phyloP scores from a whole-genome alignment of 2,329 filamentous ascomycete genomes.

The Ophiostoma triangulosporum region DNA sequence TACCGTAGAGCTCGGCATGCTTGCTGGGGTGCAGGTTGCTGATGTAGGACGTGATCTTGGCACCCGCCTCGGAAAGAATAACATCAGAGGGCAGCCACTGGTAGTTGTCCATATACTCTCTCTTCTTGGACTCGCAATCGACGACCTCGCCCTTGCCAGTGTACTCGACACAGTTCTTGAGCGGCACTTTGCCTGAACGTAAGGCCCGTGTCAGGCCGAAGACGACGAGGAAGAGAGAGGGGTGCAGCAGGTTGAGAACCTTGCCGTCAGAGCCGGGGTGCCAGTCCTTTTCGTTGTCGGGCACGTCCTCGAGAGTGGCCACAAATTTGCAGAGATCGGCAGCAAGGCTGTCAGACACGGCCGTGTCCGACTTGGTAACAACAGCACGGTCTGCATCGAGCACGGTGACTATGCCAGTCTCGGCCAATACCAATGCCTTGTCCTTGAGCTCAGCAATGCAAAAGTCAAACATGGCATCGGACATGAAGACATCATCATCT shows the following conservation, averaged over 20 bases:
- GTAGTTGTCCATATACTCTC: constrained; percentile 9
- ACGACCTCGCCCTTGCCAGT: constrained; percentile 15
- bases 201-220: constrained; percentile 23
- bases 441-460: constrained; percentile 33
- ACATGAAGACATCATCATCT: constrained; percentile 9
- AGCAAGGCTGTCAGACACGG: constrained; percentile 22
- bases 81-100: constrained; percentile 27
- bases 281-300: constrained; percentile 30
- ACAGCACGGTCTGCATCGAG: constrained; percentile 29
- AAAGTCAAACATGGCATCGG: constrained; percentile 10
- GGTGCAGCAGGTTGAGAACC: constrained; percentile 46
- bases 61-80: constrained; percentile 18
- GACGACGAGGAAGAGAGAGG: constrained; percentile 43
- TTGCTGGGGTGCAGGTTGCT: constrained; percentile 30
- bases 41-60: constrained; percentile 29
- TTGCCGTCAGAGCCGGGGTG: constrained; percentile 38
- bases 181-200: constrained; percentile 20
- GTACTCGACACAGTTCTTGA: constrained; percentile 15
- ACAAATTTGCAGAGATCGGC: constrained; percentile 26
- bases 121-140: neutral
- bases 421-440: constrained; percentile 33
- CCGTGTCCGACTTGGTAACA: constrained; percentile 39
- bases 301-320: constrained; percentile 29
- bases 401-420: constrained; percentile 27
- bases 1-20: constrained; percentile 21